A percentile compares a stretch with the other conserved stretches of the same genome.
Evolutionary conservation across 257 asterid species (phyloP).

Genomic region (Leptodermis oblonga): DNA sequence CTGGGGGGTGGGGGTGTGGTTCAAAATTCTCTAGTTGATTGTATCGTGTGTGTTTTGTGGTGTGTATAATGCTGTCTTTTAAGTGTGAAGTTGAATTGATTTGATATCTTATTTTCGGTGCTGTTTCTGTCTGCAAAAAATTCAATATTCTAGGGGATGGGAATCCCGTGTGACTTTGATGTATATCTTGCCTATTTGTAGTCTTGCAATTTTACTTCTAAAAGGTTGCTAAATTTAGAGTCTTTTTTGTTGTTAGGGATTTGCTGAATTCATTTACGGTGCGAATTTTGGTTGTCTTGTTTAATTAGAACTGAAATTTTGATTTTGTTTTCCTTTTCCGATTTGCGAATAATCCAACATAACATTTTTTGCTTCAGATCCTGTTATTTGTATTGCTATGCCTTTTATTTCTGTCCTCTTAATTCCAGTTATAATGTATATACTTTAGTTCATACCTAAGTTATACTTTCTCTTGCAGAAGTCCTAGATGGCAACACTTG

Average conservation of each 20-base stretch:
- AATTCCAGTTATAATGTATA: neutral
- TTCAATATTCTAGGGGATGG: too few species aligned
- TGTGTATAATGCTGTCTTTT: neutral
- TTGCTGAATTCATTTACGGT: neutral
- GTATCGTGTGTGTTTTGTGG: neutral
- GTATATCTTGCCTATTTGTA: neutral
- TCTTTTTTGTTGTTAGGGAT: neutral
- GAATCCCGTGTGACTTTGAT: too few species aligned
- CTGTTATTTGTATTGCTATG: neutral
- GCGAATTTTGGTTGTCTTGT: neutral
- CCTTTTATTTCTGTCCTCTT: neutral
- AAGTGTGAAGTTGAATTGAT: neutral
- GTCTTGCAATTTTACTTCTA: neutral
- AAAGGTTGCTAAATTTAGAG: neutral
- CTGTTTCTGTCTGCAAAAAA: neutral
- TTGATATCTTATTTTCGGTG: neutral
- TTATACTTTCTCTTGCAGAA: slow-evolving; percentile 12
- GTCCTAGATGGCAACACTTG: slow-evolving; percentile 71
- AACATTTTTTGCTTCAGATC: neutral
- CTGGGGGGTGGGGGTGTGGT: too few species aligned
- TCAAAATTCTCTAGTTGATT: neutral
- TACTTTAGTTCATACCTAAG: neutral
- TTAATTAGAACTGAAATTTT: neutral
- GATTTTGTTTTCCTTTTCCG: neutral
- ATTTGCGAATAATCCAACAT: neutral